Evolutionary conservation across 306 rosid genomes (phyloP).

Genomic region (Cucumis cinereus): DNA sequence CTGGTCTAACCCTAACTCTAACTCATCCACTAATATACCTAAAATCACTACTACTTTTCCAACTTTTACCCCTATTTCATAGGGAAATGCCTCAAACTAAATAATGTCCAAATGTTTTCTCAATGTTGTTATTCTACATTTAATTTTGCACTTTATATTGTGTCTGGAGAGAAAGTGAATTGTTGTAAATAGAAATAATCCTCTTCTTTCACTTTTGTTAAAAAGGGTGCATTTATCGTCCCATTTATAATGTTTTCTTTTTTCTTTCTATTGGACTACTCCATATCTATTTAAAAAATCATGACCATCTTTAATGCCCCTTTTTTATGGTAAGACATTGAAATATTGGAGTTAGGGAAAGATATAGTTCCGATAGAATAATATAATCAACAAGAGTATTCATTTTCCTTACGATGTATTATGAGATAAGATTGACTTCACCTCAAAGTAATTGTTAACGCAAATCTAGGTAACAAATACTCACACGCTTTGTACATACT

Average conservation of each 20-base stretch:
- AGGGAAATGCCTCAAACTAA: not conserved
- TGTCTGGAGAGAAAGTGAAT: not conserved
- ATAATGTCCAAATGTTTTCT: not conserved
- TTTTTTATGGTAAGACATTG: not conserved
- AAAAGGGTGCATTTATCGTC: not conserved
- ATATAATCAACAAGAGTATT: too few species aligned
- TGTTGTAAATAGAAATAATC: slow-evolving; percentile 2
- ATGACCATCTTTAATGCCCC: not conserved
- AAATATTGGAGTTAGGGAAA: not conserved
- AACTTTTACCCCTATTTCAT: not conserved
- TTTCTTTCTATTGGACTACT: not conserved
- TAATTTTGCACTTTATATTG: not conserved
- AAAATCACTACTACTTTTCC: slow-evolving; percentile 26
- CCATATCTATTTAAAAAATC: not conserved
- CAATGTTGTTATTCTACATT: slow-evolving; percentile 1
- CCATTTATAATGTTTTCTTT: not conserved
- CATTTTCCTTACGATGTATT: not conserved
- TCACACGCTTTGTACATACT: too few species aligned
- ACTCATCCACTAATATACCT: not conserved
- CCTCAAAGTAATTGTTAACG: not conserved
- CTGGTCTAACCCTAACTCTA: slow-evolving; percentile 30
- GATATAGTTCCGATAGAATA: not conserved
- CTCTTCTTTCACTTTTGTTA: not conserved
- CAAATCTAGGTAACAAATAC: too few species aligned
- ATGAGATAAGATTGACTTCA: not conserved